phyloP scores from a whole-genome alignment of 2,329 filamentous ascomycete genomes.

The Orbilia blumenaviensis region DNA sequence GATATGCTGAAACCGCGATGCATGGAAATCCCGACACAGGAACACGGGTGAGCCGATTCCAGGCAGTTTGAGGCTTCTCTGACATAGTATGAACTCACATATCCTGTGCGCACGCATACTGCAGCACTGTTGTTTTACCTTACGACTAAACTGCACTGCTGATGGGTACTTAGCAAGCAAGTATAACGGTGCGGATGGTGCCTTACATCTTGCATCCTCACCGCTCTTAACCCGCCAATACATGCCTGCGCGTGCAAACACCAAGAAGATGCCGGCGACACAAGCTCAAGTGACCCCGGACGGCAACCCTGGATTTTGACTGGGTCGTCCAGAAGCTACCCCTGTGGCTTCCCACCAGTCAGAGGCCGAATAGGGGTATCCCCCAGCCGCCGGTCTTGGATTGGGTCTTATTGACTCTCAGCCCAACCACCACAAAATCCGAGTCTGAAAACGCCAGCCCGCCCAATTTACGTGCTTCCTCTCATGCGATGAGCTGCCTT shows the following conservation, averaged over 20 bases:
- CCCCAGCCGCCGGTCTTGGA: slow-evolving; percentile 41
- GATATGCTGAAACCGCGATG: background rate
- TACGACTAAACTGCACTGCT: background rate
- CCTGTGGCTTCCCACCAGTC: slow-evolving; percentile 28
- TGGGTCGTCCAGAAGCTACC: slow-evolving; percentile 19
- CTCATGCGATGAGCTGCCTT: slow-evolving; percentile 20
- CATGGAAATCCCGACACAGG: background rate
- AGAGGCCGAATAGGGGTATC: slow-evolving; percentile 3
- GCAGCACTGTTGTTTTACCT: too few species aligned
- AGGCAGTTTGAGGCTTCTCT: background rate
- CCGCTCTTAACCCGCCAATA: slow-evolving; percentile 5
- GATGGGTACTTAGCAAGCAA: background rate
- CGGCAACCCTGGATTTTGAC: slow-evolving; percentile 4
- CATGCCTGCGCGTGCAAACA: background rate
- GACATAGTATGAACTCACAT: background rate
- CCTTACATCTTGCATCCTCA: slow-evolving; percentile 17
- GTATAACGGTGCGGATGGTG: slow-evolving; percentile 6
- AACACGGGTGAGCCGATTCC: background rate
- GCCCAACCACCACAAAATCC: slow-evolving; percentile 34
- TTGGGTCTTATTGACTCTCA: slow-evolving; percentile 4
- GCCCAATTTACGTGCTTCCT: slow-evolving; percentile 27
- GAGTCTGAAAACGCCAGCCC: slow-evolving; percentile 25
- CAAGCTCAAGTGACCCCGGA: slow-evolving; percentile 20
- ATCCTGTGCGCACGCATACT: background rate
- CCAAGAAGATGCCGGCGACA: slow-evolving; percentile 17